Evolutionary conservation across 2,329 filamentous ascomycete species (phyloP), one percentile per base, ranked within the genome.

Genomic region (Aphanocladium album): DNA sequence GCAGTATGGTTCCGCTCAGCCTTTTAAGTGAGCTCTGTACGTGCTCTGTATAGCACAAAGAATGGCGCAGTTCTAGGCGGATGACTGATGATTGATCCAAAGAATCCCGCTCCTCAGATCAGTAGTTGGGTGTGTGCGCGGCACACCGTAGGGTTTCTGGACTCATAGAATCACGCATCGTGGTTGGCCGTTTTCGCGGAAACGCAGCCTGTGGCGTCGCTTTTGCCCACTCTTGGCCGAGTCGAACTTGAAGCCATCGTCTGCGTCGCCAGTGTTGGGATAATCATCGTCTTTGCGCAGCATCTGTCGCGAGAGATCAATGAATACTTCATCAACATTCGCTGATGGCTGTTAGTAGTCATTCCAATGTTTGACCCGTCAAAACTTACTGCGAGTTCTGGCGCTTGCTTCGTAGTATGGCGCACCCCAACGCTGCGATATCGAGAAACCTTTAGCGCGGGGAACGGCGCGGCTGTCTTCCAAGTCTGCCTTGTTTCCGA

Each of bases 381-480:
- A 45, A 49, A 62, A 74, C 81, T 70, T 71, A 90, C 70, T 90
- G 69, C 88, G 82, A 67, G 90, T 87, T 64, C 92, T 82, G 55
- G 92, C 92, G 64, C 89, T 93, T 39, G 92, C 89, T 77, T 96
- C 92, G 71, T 96, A 96, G 73, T 96, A 96, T 0, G 92, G 92
- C 39, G 90, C 90, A 21, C 88, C 89, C 92, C 92, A 96, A 69
- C 83, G 84, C 70, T 95, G 90, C n/a, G 90, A 92, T 64, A 96
- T 83, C 35, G 88, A 83, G 71, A 96, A 96, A 5, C 90, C 92
- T 67, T 87, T 87, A 63, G 89, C 88, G 56, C 91, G 84, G 14
- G 89, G 86, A 9, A 96, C 89, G 21, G 83, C 84, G 33, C 91
- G 86, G 72, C 93, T 89, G 71, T 96, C 91, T 74, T 95, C 91